These are phyloP conservation scores for Trypanosoma avium DNA, from an alignment of 208 protist genomes.

Conservation along the genomic window DNA sequence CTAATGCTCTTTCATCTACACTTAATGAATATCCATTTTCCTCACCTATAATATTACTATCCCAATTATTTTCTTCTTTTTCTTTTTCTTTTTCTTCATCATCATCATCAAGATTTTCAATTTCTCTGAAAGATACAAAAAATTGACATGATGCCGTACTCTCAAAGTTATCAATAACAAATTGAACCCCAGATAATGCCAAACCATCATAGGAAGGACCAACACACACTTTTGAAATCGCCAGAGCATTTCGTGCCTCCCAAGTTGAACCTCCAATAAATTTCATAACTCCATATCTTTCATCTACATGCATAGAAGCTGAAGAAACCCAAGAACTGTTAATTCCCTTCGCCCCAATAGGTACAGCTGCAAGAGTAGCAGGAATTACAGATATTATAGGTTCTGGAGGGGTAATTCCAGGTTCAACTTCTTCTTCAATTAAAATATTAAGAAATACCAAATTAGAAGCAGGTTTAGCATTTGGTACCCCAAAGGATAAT, in stretches of 20 bases:
- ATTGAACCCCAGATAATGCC: constrained; percentile 16
- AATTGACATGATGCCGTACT: constrained; percentile 5
- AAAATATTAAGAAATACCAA: constrained; percentile 9
- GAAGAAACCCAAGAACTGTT: constrained; percentile 13
- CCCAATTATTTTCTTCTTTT: background rate
- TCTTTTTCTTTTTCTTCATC: constrained; percentile 3
- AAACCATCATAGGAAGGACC: constrained; percentile 11
- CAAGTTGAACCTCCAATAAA: background rate
- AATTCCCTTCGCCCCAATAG: constrained; percentile 8
- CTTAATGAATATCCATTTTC: background rate
- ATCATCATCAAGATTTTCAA: constrained; percentile 5
- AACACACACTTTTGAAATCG: constrained; percentile 16
- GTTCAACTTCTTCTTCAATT: background rate
- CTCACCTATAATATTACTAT: background rate
- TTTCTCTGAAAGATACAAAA: constrained; percentile 18
- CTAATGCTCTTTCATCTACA: constrained; percentile 11
- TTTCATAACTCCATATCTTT: constrained; percentile 2
- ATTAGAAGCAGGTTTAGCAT: background rate
- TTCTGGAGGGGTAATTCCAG: constrained; percentile 1
- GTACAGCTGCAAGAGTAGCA: constrained; percentile 7
- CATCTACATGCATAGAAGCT: constrained; percentile 8
- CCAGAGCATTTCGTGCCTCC: background rate
- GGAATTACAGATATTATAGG: constrained; percentile 12
- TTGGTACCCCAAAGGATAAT: constrained; percentile 12
- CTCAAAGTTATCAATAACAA: constrained; percentile 5